Evolutionary conservation across 106 monocot genomes (phyloP).

Genomic region (Hemerocallis citrina): DNA sequence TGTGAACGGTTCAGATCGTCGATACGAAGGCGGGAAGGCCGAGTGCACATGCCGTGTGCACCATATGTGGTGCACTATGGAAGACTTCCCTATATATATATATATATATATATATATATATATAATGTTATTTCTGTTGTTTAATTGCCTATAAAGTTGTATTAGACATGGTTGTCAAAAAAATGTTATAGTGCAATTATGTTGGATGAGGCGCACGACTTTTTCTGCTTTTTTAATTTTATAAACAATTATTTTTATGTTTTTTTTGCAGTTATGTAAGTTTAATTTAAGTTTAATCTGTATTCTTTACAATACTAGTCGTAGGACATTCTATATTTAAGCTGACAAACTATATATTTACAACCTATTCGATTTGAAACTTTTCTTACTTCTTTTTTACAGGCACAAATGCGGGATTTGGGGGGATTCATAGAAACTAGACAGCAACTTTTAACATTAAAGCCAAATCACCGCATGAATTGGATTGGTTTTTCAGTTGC

Average conservation of each 20-base stretch:
- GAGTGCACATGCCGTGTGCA: too few relatives aligned
- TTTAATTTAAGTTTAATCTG: not conserved
- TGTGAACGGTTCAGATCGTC: too few relatives aligned
- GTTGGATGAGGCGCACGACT: too few relatives aligned
- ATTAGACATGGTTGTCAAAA: not conserved
- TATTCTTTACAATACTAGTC: not conserved
- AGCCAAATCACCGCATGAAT: conserved; percentile 95
- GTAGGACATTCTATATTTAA: not conserved
- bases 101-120: not conserved
- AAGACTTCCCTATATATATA: too few relatives aligned
- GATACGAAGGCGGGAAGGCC: too few relatives aligned
- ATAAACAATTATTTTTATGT: not conserved
- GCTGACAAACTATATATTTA: not conserved
- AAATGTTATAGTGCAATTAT: too few relatives aligned
- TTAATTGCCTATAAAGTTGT: not conserved
- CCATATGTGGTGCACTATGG: too few relatives aligned
- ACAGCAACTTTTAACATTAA: conserved; percentile 82
- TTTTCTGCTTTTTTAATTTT: not conserved
- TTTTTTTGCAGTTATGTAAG: not conserved
- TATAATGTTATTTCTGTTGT: not conserved
- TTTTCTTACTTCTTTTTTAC: conserved; percentile 6
- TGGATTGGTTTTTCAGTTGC: conserved; percentile 99
- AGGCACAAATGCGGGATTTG: conserved; percentile 98
- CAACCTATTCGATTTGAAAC: not conserved
- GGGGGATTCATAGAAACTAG: conserved; percentile 99